phyloP scores from a whole-genome alignment of 2,329 filamentous ascomycete genomes.

The Alternaria metachromatica region DNA sequence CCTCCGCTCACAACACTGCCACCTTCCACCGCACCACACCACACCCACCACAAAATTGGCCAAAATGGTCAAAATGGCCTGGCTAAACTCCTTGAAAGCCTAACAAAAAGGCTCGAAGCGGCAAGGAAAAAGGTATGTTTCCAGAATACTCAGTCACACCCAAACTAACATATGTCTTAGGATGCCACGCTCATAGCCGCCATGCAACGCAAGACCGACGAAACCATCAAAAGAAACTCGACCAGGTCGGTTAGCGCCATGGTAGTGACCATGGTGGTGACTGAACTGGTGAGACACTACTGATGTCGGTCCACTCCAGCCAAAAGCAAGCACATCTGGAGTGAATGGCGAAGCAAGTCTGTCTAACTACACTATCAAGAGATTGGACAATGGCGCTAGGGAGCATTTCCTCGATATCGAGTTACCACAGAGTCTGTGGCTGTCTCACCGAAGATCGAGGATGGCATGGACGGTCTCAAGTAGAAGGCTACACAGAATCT shows the following conservation, averaged over 20 bases:
- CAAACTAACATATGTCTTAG: not conserved
- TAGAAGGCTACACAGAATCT: not conserved
- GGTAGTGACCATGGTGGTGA: not conserved
- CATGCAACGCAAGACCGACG: not conserved
- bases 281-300: not conserved
- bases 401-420: not conserved
- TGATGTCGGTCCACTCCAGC: not conserved
- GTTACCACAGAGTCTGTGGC: not conserved
- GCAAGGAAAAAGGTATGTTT: not conserved
- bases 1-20: not conserved
- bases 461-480: not conserved
- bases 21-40: not conserved
- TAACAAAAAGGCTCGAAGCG: not conserved
- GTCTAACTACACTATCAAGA: not conserved
- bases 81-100: not conserved
- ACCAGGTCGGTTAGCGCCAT: not conserved
- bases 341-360: not conserved
- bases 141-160: not conserved
- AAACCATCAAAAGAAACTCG: not conserved
- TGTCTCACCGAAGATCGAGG: not conserved
- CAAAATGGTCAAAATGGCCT: not conserved
- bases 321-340: not conserved
- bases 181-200: not conserved
- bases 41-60: not conserved
- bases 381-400: not conserved